These are phyloP conservation scores for Mycothermus thermophilus DNA, from an alignment of 495 filamentous ascomycete genomes.

Conservation along the genomic window DNA sequence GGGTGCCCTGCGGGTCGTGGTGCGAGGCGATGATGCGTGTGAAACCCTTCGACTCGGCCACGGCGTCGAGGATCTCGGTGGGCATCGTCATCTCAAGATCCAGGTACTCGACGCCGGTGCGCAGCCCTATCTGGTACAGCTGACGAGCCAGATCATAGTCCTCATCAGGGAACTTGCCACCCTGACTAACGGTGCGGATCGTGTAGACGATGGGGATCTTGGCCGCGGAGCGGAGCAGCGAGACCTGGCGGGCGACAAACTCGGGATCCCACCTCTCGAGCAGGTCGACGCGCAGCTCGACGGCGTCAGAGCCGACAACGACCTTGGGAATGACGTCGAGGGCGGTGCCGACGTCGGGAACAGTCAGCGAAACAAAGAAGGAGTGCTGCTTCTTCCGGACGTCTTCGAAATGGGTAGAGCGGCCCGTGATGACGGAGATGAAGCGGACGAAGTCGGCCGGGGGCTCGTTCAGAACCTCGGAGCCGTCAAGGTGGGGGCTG, in stretches of 20 bases:
- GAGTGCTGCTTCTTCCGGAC: conserved; percentile 61
- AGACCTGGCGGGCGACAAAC: conserved; percentile 68
- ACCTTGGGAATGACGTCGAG: conserved; percentile 54
- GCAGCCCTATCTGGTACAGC: conserved; percentile 65
- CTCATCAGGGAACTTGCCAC: conserved; percentile 75
- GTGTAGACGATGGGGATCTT: conserved; percentile 89
- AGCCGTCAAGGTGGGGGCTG: conserved; percentile 52
- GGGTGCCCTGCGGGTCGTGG: conserved; percentile 65
- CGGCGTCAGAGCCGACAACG: conserved; percentile 77
- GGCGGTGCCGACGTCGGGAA: conserved; percentile 54
- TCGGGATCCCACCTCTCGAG: conserved; percentile 63
- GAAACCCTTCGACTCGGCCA: conserved; percentile 54
- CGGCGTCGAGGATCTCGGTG: conserved; percentile 49
- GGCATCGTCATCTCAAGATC: conserved; percentile 89
- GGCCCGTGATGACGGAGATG: conserved; percentile 57
- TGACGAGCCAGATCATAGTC: conserved; percentile 51
- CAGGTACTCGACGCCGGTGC: conserved; percentile 78
- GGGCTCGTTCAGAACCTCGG: conserved; percentile 43
- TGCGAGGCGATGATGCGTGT: conserved; percentile 84
- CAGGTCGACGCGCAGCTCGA: conserved; percentile 88
- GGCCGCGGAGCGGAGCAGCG: conserved; percentile 60
- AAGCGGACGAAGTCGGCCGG: conserved; percentile 72
- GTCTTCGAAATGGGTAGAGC: conserved; percentile 44
- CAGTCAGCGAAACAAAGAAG: conserved; percentile 86
- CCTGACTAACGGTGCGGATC: conserved; percentile 71